phyloP scores from a whole-genome alignment of 2,329 filamentous ascomycete genomes.

The Aspergillus proliferans region DNA sequence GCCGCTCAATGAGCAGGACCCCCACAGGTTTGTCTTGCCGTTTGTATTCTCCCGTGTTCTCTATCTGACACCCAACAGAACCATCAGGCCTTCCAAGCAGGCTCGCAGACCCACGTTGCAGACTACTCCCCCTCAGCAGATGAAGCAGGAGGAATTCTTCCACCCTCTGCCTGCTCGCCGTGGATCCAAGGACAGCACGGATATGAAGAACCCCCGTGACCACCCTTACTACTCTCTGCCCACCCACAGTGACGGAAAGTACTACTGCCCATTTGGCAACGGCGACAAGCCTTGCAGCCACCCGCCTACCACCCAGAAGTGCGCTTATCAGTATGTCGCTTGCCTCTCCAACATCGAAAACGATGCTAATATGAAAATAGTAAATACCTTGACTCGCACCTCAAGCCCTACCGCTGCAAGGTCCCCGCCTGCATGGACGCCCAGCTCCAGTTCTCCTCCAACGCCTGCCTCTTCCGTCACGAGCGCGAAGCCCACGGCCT shows the following conservation, averaged over 20 bases:
- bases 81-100: conserved; percentile 34
- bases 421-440: conserved; percentile 73
- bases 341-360: too few species aligned
- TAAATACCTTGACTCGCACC: conserved; percentile 94
- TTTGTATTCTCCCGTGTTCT: neutral
- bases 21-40: conserved; percentile 32
- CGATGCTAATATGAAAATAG: conserved; percentile 40
- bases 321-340: conserved; percentile 87
- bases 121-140: conserved; percentile 25
- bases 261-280: conserved; percentile 80
- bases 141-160: conserved; percentile 36
- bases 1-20: conserved; percentile 35
- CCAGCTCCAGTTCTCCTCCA: conserved; percentile 89
- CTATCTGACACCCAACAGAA: conserved; percentile 21
- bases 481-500: conserved; percentile 94
- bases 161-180: conserved; percentile 26
- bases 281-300: conserved; percentile 71
- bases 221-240: conserved; percentile 38
- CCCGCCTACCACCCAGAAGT: conserved; percentile 93
- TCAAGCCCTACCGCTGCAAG: conserved; percentile 96
- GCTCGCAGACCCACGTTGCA: conserved; percentile 32
- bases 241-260: conserved; percentile 65
- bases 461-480: conserved; percentile 87
- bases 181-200: conserved; percentile 32
- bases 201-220: conserved; percentile 36